phyloP scores from a whole-genome alignment of 192 early-diverging fungal species.

The Entomortierella chlamydospora region DNA sequence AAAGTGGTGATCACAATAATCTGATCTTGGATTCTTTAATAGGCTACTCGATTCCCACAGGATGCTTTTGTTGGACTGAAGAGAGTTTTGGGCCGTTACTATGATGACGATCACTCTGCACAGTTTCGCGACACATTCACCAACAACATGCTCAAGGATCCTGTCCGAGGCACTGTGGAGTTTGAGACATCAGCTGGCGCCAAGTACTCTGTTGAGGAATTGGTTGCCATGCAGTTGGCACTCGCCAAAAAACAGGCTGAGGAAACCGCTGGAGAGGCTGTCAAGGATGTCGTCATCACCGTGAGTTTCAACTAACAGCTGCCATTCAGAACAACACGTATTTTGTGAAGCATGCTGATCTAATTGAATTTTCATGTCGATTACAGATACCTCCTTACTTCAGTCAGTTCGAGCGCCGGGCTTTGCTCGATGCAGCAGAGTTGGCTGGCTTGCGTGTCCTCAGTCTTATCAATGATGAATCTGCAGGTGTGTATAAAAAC shows the following conservation, averaged over 20 bases:
- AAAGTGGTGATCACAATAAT: not conserved
- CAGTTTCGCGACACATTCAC: slow-evolving; percentile 82
- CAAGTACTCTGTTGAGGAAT: slow-evolving; percentile 82
- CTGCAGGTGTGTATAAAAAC: slow-evolving; percentile 70
- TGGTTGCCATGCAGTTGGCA: slow-evolving; percentile 94
- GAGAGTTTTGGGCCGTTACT: slow-evolving; percentile 82
- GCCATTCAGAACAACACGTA: not conserved
- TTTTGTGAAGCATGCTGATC: not conserved
- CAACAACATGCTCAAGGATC: slow-evolving; percentile 82
- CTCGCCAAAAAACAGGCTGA: slow-evolving; percentile 89
- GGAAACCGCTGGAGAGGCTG: slow-evolving; percentile 75
- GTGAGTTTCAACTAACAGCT: slow-evolving; percentile 57
- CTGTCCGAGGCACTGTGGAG: slow-evolving; percentile 69
- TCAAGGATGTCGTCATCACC: slow-evolving; percentile 92
- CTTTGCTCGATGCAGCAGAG: slow-evolving; percentile 92
- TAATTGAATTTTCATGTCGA: not conserved
- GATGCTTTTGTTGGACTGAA: slow-evolving; percentile 87
- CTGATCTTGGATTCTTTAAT: not conserved
- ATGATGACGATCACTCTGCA: slow-evolving; percentile 73
- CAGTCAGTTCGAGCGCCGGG: slow-evolving; percentile 90
- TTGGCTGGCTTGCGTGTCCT: slow-evolving; percentile 88
- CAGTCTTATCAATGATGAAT: slow-evolving; percentile 92
- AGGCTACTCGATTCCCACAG: slow-evolving; percentile 87
- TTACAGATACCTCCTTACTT: slow-evolving; percentile 89
- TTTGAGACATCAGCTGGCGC: slow-evolving; percentile 73